Base-by-base conservation (phyloP, 2,329 filamentous ascomycete genomes). In the Raffaelea albimanens region DNA sequence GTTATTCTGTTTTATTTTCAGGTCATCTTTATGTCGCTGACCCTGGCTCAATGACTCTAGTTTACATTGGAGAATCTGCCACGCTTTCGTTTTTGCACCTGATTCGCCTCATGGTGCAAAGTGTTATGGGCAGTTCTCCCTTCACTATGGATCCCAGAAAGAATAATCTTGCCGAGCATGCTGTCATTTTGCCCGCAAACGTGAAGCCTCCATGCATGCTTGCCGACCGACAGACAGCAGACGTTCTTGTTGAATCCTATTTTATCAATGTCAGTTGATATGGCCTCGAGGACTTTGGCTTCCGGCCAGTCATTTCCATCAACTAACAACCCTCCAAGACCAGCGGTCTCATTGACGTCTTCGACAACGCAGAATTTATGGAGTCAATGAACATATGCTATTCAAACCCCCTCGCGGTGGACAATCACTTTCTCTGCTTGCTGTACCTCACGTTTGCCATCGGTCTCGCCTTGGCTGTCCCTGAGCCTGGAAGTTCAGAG, bases 41-140 rank as follows among this genome's bases (percentile, higher is more conserved):
- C 2, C 4, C 14, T 31, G 13, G 7, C 8, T 20, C 29, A 18
- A 8, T 18, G 20, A 22, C n/a, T 21, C 14, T 7, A 77, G 75
- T 79, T 21, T 82, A 81, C 52, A 68, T 82, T 51, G 79, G 80
- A n/a, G 76, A 82, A 53, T 78, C 80, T 2, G 77, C 78, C 1
- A 76, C 76, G 0, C 63, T 82, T 5, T 78, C 79, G 0, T 82
- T 77, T 54, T 63, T 83, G 3, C 75, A 82, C 48, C 63, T 78
- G 40, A 71, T 83, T 18, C 74, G 79, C 10, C 74, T 76, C 63
- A 73, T 82, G 53, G 76, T 83, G 4, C 72, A 77, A 52, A 73
- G 64, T 9, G 68, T 70, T 25, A 67, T 67, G 18, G 79, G 79
- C 1, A 58, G 64, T 0, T 82, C 77, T 3, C 61, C 68, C 0